phyloP scores from a whole-genome alignment of 352 stramenopile species.

The Globisporangium carolinianum region DNA sequence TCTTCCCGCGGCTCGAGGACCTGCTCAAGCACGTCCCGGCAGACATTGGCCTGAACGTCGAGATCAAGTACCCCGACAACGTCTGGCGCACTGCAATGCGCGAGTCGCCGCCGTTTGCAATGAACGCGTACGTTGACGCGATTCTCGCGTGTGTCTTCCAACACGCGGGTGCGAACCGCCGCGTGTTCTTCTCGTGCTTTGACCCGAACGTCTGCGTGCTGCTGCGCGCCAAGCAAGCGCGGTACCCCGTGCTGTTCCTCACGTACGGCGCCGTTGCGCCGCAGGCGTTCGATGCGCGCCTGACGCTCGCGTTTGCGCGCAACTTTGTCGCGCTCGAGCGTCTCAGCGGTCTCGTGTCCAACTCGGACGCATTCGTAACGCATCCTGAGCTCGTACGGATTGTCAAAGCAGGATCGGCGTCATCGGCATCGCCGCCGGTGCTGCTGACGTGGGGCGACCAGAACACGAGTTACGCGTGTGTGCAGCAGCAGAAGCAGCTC shows the following conservation, averaged over 20 bases:
- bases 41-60: constrained; percentile 69
- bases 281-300: constrained; percentile 35
- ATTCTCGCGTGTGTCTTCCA: constrained; percentile 73
- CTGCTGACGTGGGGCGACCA: constrained; percentile 75
- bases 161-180: constrained; percentile 35
- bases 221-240: constrained; percentile 61
- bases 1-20: constrained; percentile 62
- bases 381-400: constrained; percentile 38
- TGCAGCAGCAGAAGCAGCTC: constrained; percentile 64
- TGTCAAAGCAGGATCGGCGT: constrained; percentile 23
- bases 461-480: constrained; percentile 66
- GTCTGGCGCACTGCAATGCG: constrained; percentile 34
- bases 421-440: constrained; percentile 9
- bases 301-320: constrained; percentile 60
- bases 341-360: constrained; percentile 65
- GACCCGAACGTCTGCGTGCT: constrained; percentile 59
- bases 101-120: constrained; percentile 43
- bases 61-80: constrained; percentile 78
- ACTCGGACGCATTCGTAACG: constrained; percentile 61
- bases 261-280: constrained; percentile 54
- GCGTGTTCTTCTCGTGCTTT: constrained; percentile 83
- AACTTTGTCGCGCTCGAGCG: constrained; percentile 59
- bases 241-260: constrained; percentile 71
- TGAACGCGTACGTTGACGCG: constrained; percentile 68
- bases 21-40: constrained; percentile 67